Evolutionary conservation across 768 basidiomycete genomes (phyloP).

Genomic region (Neoboletus magnificus): DNA sequence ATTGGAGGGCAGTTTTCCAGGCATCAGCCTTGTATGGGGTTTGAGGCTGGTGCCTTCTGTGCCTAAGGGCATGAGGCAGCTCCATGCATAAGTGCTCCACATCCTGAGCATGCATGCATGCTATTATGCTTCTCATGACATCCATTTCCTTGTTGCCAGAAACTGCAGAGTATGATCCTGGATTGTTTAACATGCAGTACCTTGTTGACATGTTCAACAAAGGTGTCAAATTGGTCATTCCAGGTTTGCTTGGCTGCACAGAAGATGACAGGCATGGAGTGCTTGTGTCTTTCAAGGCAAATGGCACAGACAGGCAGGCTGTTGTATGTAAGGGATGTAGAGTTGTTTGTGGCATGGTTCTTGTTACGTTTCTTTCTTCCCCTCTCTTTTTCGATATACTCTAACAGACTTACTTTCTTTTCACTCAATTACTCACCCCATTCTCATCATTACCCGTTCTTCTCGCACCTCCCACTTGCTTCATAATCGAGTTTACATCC

Average conservation of each 20-base stretch:
- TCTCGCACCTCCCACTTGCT: too few relatives aligned
- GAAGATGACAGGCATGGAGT: background rate
- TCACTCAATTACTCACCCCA: too few relatives aligned
- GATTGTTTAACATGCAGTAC: background rate
- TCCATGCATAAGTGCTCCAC: background rate
- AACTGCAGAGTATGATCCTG: background rate
- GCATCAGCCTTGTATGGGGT: background rate
- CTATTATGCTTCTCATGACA: background rate
- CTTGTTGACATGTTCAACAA: background rate
- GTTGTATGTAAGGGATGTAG: background rate
- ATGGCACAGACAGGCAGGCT: background rate
- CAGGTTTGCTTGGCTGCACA: background rate
- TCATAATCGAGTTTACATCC: too few relatives aligned
- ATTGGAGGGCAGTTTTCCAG: background rate
- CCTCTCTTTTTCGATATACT: too few relatives aligned
- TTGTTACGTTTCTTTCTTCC: too few relatives aligned
- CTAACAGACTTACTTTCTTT: too few relatives aligned
- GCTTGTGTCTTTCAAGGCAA: background rate
- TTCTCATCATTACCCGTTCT: too few relatives aligned
- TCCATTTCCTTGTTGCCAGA: background rate
- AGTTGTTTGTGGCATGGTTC: too few relatives aligned
- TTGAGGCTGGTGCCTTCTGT: background rate
- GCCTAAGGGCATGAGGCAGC: background rate
- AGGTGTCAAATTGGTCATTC: background rate
- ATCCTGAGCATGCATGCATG: too few relatives aligned